These are phyloP conservation scores for Cercospora sojina DNA, from an alignment of 2,329 filamentous ascomycete genomes.

Conservation along the genomic window DNA sequence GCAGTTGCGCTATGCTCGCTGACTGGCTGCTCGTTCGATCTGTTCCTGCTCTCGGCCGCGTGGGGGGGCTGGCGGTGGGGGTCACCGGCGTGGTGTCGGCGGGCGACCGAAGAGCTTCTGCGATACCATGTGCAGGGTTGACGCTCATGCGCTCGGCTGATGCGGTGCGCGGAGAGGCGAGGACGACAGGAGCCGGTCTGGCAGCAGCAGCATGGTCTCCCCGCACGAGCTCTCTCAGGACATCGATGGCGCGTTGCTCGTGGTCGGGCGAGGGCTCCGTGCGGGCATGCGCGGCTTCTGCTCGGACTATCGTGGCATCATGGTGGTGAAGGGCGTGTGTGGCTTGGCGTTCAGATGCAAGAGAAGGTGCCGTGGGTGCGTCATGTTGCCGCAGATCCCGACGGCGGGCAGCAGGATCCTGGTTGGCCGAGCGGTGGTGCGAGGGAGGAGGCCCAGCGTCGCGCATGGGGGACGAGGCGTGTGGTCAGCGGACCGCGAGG, in stretches of 20 bases:
- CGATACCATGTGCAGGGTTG: constrained; percentile 29
- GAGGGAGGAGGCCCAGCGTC: not conserved
- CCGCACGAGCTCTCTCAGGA: not conserved
- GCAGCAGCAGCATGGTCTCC: not conserved
- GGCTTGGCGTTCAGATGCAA: constrained; percentile 3
- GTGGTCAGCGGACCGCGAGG: not conserved
- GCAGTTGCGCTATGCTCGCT: not conserved
- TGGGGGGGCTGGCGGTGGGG: constrained; percentile 10
- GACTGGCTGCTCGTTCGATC: not conserved
- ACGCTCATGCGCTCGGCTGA: constrained; percentile 22
- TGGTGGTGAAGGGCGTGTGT: not conserved
- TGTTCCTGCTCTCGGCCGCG: constrained; percentile 9
- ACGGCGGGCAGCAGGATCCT: not conserved
- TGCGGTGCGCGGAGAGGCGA: constrained; percentile 10
- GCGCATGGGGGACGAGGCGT: not conserved
- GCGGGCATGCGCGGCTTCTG: not conserved
- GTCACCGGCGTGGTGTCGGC: constrained; percentile 6
- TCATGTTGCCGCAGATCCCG: constrained; percentile 1
- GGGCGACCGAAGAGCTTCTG: constrained; percentile 18
- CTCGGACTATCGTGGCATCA: not conserved
- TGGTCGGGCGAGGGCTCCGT: not conserved
- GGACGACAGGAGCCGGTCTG: not conserved
- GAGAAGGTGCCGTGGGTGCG: not conserved
- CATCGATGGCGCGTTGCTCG: not conserved
- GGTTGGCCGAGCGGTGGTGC: not conserved